Conservation (phyloP, 1,284 basidiomycete species). For the Grifola frondosa region DNA sequence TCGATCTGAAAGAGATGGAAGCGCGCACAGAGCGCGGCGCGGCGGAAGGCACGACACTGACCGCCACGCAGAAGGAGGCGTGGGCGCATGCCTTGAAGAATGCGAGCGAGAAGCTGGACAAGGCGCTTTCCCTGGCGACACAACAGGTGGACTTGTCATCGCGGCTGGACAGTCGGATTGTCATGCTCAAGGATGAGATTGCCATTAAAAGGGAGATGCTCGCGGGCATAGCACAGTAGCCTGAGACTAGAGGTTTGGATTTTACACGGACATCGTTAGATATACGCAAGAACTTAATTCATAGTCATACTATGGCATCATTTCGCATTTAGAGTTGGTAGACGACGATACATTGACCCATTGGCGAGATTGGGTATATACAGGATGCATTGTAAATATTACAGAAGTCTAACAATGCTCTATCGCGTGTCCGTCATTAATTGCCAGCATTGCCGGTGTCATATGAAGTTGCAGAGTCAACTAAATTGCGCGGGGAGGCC, state of each 20-base stretch:
- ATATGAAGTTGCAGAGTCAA: no score
- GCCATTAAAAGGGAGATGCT: constrained; percentile 51
- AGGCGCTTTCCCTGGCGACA: constrained; percentile 48
- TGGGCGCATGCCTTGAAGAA: constrained; percentile 52
- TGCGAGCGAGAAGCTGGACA: constrained; percentile 51
- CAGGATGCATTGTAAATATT: no score
- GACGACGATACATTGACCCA: not conserved
- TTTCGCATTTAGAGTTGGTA: no score
- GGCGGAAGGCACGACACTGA: constrained; percentile 11
- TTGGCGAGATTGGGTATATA: not conserved
- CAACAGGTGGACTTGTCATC: constrained; percentile 62
- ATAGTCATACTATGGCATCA: constrained; percentile 6
- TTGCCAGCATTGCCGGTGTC: no score
- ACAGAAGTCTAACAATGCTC: no score
- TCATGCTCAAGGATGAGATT: constrained; percentile 72
- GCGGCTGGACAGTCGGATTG: constrained; percentile 65
- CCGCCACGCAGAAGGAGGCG: constrained; percentile 25
- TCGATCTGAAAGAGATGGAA: constrained; percentile 60
- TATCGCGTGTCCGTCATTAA: not conserved
- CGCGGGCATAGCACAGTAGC: constrained; percentile 5
- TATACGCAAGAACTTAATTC: not conserved
- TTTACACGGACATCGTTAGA: constrained; percentile 1
- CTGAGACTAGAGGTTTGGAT: constrained; percentile 3
- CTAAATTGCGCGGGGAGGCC: constrained; percentile 47
- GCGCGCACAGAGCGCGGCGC: constrained; percentile 15